Evolutionary conservation across 148 eudicot species (phyloP).

Genomic region (Silene uniflora): DNA sequence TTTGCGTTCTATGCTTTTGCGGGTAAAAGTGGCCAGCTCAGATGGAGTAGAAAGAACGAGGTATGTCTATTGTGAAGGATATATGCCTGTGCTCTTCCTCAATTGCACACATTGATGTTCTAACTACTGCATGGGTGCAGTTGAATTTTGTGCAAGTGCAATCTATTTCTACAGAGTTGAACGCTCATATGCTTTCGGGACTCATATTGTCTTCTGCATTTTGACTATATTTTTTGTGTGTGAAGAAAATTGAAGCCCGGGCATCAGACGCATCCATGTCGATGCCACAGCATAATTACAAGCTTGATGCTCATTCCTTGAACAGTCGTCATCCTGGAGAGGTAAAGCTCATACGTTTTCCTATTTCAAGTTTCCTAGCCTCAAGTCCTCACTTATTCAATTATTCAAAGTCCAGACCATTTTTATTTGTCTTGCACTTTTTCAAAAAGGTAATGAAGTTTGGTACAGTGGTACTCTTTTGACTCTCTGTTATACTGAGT

Average conservation of each 20-base stretch:
- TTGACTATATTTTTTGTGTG: constrained; percentile 21
- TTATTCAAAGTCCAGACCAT: not conserved
- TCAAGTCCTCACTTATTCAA: not conserved
- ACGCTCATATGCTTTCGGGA: constrained; percentile 5
- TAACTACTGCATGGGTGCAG: not conserved
- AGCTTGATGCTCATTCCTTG: constrained; percentile 91
- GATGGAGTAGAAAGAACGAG: constrained; percentile 91
- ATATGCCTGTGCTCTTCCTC: not conserved
- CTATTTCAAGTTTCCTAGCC: not conserved
- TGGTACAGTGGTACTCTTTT: too few species aligned
- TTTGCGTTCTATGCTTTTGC: constrained; percentile 95
- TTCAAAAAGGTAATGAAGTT: not conserved
- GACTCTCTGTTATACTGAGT: not conserved
- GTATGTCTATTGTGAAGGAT: constrained; percentile 28
- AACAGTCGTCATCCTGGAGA: constrained; percentile 97
- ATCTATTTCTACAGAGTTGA: not conserved
- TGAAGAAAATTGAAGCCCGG: constrained; percentile 65
- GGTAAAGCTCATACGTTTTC: constrained; percentile 39
- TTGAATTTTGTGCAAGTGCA: not conserved
- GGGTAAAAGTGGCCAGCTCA: constrained; percentile 72
- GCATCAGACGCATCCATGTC: constrained; percentile 71
- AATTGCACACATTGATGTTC: constrained; percentile 1
- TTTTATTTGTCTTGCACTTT: not conserved
- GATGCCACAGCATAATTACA: constrained; percentile 97
- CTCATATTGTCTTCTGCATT: constrained; percentile 9